Base-by-base conservation (phyloP, 176 grass and related monocot species). In the Raddia guianensis region DNA sequence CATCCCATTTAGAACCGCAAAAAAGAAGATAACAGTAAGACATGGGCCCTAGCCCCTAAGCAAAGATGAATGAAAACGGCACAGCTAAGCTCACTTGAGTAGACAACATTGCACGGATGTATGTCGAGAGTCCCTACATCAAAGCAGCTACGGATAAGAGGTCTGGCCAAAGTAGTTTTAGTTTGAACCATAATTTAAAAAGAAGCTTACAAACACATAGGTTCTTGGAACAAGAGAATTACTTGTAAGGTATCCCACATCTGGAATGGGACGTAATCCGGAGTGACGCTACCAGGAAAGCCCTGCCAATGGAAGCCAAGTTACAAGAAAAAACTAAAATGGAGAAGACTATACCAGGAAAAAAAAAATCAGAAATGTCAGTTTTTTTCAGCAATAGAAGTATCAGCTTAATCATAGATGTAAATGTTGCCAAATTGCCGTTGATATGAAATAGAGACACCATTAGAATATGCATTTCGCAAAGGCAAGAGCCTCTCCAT, bases 231-330 rank as follows among this genome's bases (percentile, higher is more conserved):
- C 55, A 13, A 45, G 10, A 18, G 12, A 72, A 43, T 54, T 60
- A 95, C 92, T 88, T 95, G 92, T 78, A 98, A 90, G 9, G 92
- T 89, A 64, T 98, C 92, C 96, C 92, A 98, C 57, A 89, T 78
- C 86, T 95, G 96, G 86, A 95, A 98, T 35, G 90, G 88, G 70
- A 93, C 86, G 65, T 98, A 98, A 67, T 98, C 96, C 21, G 90
- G 86, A 51, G 96, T 98, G 15, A 98, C 95, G 79, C 88, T 98
- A 19, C 75, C 82, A 21, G 95, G 95, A 65, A 94, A 98, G 16
- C 95, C 95, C 90, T 98, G 89, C n/a, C 2, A 65, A 53, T 56
- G 52, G 19, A 78, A 87, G 67, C 40, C 58, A 48, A 76, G 77
- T 44, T 18, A 55, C 1, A 11, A 52, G 11, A 32, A 1, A 5